Evolutionary conservation across 805 yeast genomes (phyloP).

Genomic region (Cyberlindnera mississippiensis): DNA sequence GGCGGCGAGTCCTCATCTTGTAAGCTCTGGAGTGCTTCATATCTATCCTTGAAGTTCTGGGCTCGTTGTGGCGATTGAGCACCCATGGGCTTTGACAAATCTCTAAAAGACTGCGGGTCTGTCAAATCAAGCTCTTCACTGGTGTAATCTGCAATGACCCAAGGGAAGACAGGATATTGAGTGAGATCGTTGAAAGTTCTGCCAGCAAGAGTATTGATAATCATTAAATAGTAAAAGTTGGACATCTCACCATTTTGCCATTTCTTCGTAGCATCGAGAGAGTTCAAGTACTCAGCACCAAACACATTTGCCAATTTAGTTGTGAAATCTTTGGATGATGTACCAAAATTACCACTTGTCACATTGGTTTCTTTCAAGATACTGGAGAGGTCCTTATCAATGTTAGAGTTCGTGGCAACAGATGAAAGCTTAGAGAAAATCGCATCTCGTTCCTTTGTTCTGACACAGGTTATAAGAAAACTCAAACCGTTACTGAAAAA

Average conservation of each 20-base stretch:
- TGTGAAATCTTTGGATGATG: slow-evolving; percentile 33
- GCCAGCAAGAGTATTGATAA: slow-evolving; percentile 81
- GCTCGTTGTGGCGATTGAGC: slow-evolving; percentile 67
- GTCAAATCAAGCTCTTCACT: slow-evolving; percentile 65
- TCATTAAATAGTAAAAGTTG: slow-evolving; percentile 77
- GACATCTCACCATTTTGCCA: slow-evolving; percentile 81
- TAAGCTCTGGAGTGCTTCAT: slow-evolving; percentile 62
- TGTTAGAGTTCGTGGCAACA: slow-evolving; percentile 44
- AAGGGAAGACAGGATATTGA: slow-evolving; percentile 89
- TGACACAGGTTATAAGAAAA: slow-evolving; percentile 60
- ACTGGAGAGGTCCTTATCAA: slow-evolving; percentile 52
- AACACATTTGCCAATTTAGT: slow-evolving; percentile 45
- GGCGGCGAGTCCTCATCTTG: slow-evolving; percentile 62
- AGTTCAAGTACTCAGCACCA: slow-evolving; percentile 31
- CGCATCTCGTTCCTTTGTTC: slow-evolving; percentile 49
- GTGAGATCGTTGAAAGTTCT: slow-evolving; percentile 85
- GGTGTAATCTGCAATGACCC: slow-evolving; percentile 82
- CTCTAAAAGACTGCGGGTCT: slow-evolving; percentile 62
- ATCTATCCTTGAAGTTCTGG: slow-evolving; percentile 62
- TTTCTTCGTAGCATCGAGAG: slow-evolving; percentile 52
- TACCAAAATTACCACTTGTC: slow-evolving; percentile 31
- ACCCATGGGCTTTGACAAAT: slow-evolving; percentile 87
- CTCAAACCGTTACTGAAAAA: slow-evolving; percentile 73
- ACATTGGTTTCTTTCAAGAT: slow-evolving; percentile 47
- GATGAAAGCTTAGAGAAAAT: slow-evolving; percentile 47